phyloP scores from a whole-genome alignment of 1,139 yeast genomes.

The Saccharomyces hybrid region DNA sequence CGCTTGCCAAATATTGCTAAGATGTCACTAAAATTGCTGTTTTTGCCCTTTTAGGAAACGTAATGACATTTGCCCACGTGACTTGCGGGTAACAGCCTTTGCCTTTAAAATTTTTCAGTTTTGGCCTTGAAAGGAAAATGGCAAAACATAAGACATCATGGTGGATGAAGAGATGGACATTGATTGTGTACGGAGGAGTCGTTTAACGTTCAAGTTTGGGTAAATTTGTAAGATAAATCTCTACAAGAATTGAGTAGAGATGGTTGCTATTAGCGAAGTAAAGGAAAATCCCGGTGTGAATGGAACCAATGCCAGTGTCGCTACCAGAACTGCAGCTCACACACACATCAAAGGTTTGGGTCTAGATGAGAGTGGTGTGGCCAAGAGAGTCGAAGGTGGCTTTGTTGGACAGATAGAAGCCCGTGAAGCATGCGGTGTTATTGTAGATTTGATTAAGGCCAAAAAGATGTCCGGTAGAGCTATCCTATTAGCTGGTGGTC shows the following conservation, averaged over 20 bases:
- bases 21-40: not conserved
- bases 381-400: conserved; percentile 83
- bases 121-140: not conserved
- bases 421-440: conserved; percentile 94
- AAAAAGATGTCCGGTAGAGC: conserved; percentile 96
- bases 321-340: conserved; percentile 88
- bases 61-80: not conserved
- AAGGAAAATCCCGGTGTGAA: conserved; percentile 11
- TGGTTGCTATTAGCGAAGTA: conserved; percentile 76
- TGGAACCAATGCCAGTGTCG: conserved; percentile 33
- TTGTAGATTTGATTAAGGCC: conserved; percentile 88
- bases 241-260: conserved; percentile 22
- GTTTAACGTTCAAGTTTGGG: not conserved
- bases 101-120: not conserved
- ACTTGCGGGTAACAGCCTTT: not conserved
- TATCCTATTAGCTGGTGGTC: conserved; percentile 91
- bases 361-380: conserved; percentile 80
- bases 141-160: not conserved
- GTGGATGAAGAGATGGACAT: not conserved
- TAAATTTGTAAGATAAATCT: too few relatives aligned
- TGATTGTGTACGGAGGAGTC: too few relatives aligned
- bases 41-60: not conserved
- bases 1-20: not conserved
- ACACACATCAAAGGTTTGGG: conserved; percentile 96
- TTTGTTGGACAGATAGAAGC: conserved; percentile 94